Percentiles rank a stretch among this genome's conserved stretches.
phyloP scores from a whole-genome alignment of 768 basidiomycete species.

The Daedaleopsis nitida region DNA sequence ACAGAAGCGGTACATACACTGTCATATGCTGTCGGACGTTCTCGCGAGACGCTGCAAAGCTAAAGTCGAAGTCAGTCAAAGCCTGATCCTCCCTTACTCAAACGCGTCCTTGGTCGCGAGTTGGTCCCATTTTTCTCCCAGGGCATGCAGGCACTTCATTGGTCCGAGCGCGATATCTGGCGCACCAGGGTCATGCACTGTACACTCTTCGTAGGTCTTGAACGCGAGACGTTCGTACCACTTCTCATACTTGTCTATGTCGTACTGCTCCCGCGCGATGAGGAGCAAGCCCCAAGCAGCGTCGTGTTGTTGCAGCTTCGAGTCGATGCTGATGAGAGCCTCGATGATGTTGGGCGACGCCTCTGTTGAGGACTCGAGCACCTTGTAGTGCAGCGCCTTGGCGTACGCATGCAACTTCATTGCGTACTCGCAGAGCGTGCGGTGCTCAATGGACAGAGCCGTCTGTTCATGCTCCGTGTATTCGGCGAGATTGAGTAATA shows the following conservation, averaged over 20 bases:
- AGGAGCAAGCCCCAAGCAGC: slow-evolving; percentile 97
- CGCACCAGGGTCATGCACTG: slow-evolving; percentile 70
- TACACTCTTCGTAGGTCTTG: slow-evolving; percentile 79
- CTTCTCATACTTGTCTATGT: slow-evolving; percentile 90
- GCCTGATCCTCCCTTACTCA: too few species aligned
- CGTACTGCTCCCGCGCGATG: slow-evolving; percentile 87
- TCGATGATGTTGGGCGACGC: slow-evolving; percentile 91
- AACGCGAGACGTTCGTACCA: slow-evolving; percentile 98
- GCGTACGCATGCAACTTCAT: slow-evolving; percentile 93
- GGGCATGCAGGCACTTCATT: slow-evolving; percentile 94
- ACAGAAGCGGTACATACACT: too few species aligned
- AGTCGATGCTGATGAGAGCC: slow-evolving; percentile 94
- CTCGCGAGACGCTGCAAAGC: too few species aligned
- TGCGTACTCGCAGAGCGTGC: slow-evolving; percentile 91
- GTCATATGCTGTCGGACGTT: too few species aligned
- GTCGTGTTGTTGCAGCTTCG: slow-evolving; percentile 93
- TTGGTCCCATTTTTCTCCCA: slow-evolving; percentile 98
- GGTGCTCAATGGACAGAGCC: slow-evolving; percentile 88
- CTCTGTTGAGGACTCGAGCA: slow-evolving; percentile 93
- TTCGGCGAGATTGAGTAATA: slow-evolving; percentile 90
- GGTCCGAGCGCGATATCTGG: slow-evolving; percentile 83
- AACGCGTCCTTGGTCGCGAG: too few species aligned
- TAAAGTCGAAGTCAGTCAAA: too few species aligned
- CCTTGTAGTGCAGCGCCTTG: slow-evolving; percentile 98
- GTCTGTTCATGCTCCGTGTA: slow-evolving; percentile 99